phyloP scores from a whole-genome alignment of 2,329 filamentous ascomycete species.

The Ceratocystis cubensis region DNA sequence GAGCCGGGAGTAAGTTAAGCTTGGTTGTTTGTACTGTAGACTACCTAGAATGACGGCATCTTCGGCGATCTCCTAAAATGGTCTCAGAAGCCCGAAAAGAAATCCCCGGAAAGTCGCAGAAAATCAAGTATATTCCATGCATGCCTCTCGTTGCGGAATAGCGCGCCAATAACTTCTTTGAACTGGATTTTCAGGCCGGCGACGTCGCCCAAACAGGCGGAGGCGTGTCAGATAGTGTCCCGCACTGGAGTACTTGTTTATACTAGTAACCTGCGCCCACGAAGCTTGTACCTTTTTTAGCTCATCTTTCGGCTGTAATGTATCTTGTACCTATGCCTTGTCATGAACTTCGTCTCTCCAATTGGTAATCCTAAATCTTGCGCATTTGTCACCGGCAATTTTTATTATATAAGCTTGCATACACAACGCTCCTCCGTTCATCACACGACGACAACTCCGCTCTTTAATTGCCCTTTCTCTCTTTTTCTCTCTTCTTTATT shows the following conservation, averaged over 20 bases:
- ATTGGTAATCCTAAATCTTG: neutral
- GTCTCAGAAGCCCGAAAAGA: neutral
- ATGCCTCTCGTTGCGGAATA: too few species aligned
- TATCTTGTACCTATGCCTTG: neutral
- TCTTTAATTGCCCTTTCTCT: neutral
- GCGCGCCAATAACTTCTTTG: neutral
- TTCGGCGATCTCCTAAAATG: too few species aligned
- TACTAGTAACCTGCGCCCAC: neutral
- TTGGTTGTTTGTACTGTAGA: too few species aligned
- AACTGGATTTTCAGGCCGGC: neutral
- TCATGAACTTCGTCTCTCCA: neutral
- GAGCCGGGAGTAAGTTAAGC: too few species aligned
- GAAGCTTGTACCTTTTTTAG: neutral
- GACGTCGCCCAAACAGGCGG: neutral
- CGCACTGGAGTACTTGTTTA: neutral
- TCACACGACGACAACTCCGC: neutral
- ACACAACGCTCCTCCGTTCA: neutral
- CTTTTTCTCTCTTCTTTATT: neutral
- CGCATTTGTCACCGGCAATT: neutral
- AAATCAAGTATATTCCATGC: too few species aligned
- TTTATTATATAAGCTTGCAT: conserved; percentile 9
- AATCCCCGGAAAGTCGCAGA: neutral
- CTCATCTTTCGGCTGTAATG: neutral
- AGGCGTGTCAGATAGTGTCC: too few species aligned
- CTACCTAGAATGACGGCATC: too few species aligned